A percentile compares a stretch with the other conserved stretches of the same genome.
These are phyloP conservation scores for Cystobasidium tubakii DNA, from an alignment of 768 basidiomycete species.

Conservation along the genomic window DNA sequence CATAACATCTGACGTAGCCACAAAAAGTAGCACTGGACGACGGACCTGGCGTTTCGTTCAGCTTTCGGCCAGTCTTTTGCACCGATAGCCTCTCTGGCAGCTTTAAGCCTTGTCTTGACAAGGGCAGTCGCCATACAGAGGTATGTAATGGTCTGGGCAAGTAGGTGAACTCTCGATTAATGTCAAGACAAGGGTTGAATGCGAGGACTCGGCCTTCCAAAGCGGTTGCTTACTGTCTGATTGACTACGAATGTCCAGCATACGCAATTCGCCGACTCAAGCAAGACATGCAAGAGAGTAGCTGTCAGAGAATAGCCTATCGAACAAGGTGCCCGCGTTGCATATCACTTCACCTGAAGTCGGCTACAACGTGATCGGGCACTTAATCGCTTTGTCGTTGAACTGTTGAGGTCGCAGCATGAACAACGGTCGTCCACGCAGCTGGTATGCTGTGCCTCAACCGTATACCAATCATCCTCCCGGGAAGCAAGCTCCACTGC, in stretches of 20 bases:
- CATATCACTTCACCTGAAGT: background rate
- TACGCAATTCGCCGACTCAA: too few species aligned
- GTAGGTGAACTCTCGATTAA: too few species aligned
- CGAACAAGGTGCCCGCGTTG: too few species aligned
- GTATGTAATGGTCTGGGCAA: background rate
- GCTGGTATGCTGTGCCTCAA: conserved; percentile 4
- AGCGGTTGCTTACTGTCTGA: too few species aligned
- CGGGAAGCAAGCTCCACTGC: background rate
- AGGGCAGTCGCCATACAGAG: conserved; percentile 48
- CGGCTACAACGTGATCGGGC: background rate
- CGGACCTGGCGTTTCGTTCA: conserved; percentile 61
- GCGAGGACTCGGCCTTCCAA: too few species aligned
- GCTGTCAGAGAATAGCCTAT: too few species aligned
- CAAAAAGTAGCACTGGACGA: conserved; percentile 43
- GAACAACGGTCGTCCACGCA: background rate
- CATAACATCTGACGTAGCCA: conserved; percentile 47
- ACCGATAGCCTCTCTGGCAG: conserved; percentile 65
- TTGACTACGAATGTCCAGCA: too few species aligned
- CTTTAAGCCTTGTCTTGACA: conserved; percentile 69
- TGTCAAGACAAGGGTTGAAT: too few species aligned
- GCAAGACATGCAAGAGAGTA: too few species aligned
- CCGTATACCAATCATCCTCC: conserved; percentile 8
- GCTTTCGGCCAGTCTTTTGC: conserved; percentile 71
- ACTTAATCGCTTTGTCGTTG: too few species aligned
- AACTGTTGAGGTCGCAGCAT: background rate